Base-by-base conservation (phyloP, 345 rosid genomes). In the Chamaenerion angustifolium region DNA sequence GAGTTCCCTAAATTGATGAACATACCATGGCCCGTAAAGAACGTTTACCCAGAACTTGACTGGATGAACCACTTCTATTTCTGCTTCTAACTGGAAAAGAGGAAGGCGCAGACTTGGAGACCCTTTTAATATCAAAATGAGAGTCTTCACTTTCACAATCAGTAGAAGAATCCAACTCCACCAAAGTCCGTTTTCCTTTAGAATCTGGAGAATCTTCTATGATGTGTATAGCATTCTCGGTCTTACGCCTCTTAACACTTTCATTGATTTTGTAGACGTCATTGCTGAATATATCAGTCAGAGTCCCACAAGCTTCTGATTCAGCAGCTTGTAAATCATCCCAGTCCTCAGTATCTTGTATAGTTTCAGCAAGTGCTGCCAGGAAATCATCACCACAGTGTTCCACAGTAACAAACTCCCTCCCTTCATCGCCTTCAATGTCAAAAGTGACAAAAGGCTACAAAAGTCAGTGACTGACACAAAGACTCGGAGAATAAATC, bases 351-450 rank as follows among this genome's bases (percentile, higher is more conserved):
- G 51, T 55, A 46, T 78, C 88, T 60, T 65, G 67, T 75, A 81
- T 71, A 10, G 71, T 74, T 70, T 81, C 95, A 53, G 94, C 98
- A 45, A 90, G 59, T 43, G 85, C 76, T 11, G 78, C 85, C 11
- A 90, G 66, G 72, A 86, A 86, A 66, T 90, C 94, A 60, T 90
- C 88, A 11, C 92, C 98, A 31, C 94, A 83, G 17, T 68, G 56
- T 67, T 79, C 98, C 50, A 90, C 94, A 8, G 88, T 77, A 41
- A 83, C 61, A 63, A 90, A 83, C 57, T 86, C 95, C 40, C 46
- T 58, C 43, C 98, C 95, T 62, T 86, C 94, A 4, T 79, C 87
- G 31, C 98, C 98, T 83, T 51, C 37, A 31, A 8, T 31, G 27
- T 31, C 8, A 5, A 31, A 31, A 4, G 37, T 31, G 37, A 31